A percentile compares a stretch with the other conserved stretches of the same genome.
These are phyloP conservation scores for Hanseniaspora jakobsenii DNA, from an alignment of 805 yeast genomes.

Conservation along the genomic window DNA sequence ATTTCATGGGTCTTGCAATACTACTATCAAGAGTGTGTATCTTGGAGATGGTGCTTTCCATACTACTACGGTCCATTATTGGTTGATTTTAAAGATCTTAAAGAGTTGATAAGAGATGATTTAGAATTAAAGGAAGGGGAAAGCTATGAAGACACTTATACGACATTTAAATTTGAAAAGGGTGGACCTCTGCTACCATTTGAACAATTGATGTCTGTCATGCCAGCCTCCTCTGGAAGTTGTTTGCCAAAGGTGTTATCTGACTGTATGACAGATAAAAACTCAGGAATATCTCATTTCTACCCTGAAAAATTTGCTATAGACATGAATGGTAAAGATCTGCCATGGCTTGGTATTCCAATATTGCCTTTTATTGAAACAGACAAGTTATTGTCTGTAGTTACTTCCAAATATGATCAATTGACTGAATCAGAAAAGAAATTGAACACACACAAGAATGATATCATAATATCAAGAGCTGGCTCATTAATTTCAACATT, in stretches of 20 bases:
- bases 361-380: constrained; percentile 85
- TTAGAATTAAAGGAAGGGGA: background rate
- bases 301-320: constrained; percentile 80
- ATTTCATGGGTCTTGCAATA: constrained; percentile 91
- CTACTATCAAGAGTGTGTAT: constrained; percentile 94
- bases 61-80: constrained; percentile 98
- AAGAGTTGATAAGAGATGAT: constrained; percentile 33
- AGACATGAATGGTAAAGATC: constrained; percentile 91
- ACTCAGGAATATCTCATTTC: constrained; percentile 78
- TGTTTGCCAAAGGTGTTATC: constrained; percentile 71
- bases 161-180: constrained; percentile 41
- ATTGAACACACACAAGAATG: constrained; percentile 60
- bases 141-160: background rate
- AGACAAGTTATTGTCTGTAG: constrained; percentile 52
- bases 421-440: constrained; percentile 55
- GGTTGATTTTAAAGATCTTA: constrained; percentile 54
- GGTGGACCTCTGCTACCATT: constrained; percentile 82
- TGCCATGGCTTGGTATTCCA: constrained; percentile 93
- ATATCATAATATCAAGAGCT: constrained; percentile 56
- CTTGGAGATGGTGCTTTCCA: constrained; percentile 97
- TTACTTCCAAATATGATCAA: constrained; percentile 47
- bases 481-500: no score
- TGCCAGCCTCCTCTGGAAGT: constrained; percentile 89
- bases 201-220: constrained; percentile 88
- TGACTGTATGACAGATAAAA: constrained; percentile 65